Evolutionary conservation across 78 protist genomes (phyloP).

Genomic region (Planoprotostelium fungivorum): DNA sequence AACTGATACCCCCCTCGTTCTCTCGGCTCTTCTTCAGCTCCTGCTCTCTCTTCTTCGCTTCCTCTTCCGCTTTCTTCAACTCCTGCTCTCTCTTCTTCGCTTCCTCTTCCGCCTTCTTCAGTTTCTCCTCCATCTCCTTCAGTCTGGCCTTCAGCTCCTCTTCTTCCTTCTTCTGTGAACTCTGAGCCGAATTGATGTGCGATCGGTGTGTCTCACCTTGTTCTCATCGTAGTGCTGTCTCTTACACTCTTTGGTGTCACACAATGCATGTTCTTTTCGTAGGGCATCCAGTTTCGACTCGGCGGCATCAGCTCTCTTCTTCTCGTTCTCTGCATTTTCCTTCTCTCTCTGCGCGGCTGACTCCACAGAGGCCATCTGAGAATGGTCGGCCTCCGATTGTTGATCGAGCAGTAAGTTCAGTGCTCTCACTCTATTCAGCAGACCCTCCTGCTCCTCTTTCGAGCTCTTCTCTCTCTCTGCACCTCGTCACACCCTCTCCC

Average conservation of each 20-base stretch:
- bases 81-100: neutral
- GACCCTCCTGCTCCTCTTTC: neutral
- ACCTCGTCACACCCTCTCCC: too few relatives aligned
- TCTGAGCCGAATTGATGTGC: neutral
- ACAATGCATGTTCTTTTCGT: too few relatives aligned
- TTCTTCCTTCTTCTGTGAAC: neutral
- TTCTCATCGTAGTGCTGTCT: neutral
- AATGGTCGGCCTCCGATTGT: neutral
- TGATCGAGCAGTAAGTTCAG: too few relatives aligned
- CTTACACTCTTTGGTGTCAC: neutral
- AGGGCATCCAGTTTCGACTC: neutral
- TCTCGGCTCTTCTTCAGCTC: neutral
- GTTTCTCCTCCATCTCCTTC: neutral
- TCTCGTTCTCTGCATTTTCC: neutral
- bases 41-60: neutral
- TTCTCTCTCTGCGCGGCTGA: neutral
- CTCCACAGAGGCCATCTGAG: neutral
- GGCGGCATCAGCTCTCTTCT: neutral
- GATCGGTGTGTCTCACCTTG: neutral
- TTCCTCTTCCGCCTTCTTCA: neutral
- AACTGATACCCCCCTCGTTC: neutral
- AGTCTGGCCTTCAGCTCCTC: neutral
- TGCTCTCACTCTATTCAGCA: too few relatives aligned
- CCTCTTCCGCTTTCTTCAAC: neutral
- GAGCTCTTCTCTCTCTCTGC: neutral